Percentiles rank a stretch among this genome's conserved stretches.
Evolutionary conservation across 2,329 filamentous ascomycete genomes (phyloP).

Genomic region (Verticillium tricorpus): DNA sequence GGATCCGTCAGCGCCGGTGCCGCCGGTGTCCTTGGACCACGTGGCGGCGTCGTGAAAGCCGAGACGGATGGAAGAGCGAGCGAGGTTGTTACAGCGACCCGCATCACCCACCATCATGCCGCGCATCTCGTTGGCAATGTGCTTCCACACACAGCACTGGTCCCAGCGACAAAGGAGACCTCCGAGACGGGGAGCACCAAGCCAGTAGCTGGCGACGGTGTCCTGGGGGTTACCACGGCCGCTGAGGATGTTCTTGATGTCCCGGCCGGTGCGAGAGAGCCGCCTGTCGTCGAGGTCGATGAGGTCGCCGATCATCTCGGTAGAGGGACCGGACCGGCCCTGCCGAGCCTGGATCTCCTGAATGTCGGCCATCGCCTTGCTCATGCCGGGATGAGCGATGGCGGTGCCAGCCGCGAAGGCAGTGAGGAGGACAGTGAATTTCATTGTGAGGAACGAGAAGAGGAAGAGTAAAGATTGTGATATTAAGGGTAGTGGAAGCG

Average conservation of each 20-base stretch:
- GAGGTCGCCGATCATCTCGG: slow-evolving; percentile 33
- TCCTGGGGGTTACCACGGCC: slow-evolving; percentile 20
- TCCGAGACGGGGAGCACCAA: slow-evolving; percentile 15
- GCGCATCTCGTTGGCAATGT: slow-evolving; percentile 35
- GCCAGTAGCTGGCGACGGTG: slow-evolving; percentile 2
- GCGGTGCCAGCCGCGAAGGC: slow-evolving; percentile 4
- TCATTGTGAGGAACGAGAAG: slow-evolving; percentile 8
- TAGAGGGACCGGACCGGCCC: slow-evolving; percentile 11
- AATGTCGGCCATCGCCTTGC: slow-evolving; percentile 13
- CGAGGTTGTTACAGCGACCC: slow-evolving; percentile 36
- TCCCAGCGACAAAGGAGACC: slow-evolving; percentile 28
- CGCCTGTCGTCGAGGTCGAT: slow-evolving; percentile 19
- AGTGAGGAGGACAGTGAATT: slow-evolving; percentile 3
- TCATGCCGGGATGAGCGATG: slow-evolving; percentile 18
- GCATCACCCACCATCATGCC: slow-evolving; percentile 28
- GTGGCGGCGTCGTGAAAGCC: slow-evolving; percentile 44
- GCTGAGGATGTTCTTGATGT: slow-evolving; percentile 32
- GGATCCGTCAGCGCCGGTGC: slow-evolving; percentile 43
- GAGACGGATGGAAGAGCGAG: slow-evolving; percentile 38
- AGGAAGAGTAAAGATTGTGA: not conserved
- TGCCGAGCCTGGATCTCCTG: slow-evolving; percentile 11
- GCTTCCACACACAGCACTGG: slow-evolving; percentile 40
- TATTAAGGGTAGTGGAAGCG: not conserved
- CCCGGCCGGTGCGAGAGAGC: slow-evolving; percentile 27
- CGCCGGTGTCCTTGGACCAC: slow-evolving; percentile 32